Conservation (phyloP, 495 filamentous ascomycete genomes). For the Aspergillus homomorphus region DNA sequence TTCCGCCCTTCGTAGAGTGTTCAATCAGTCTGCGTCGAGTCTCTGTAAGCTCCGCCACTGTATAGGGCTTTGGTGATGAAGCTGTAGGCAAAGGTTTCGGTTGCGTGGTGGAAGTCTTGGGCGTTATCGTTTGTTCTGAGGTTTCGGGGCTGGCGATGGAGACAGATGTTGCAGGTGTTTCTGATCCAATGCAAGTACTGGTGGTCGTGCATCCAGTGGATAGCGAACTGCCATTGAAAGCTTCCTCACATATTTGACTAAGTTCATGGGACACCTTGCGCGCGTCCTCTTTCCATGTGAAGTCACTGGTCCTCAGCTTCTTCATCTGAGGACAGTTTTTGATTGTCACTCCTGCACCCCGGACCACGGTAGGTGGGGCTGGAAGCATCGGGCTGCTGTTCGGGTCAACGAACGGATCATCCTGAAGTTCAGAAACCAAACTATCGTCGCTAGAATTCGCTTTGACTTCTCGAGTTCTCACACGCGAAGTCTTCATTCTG, state of each 20-base stretch:
- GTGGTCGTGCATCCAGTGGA: conserved; percentile 42
- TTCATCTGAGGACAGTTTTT: conserved; percentile 30
- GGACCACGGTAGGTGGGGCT: conserved; percentile 40
- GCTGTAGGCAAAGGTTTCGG: neutral
- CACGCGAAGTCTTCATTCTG: conserved; percentile 21
- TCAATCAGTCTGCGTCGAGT: conserved; percentile 55
- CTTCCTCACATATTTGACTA: conserved; percentile 70
- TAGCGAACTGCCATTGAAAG: conserved; percentile 72
- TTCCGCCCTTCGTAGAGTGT: conserved; percentile 38
- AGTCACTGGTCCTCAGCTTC: conserved; percentile 42
- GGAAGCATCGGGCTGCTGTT: conserved; percentile 39
- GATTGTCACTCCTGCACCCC: conserved; percentile 25
- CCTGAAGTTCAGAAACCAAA: conserved; percentile 24
- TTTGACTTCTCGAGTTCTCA: conserved; percentile 17
- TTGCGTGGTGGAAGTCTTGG: conserved; percentile 1
- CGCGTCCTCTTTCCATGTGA: conserved; percentile 59
- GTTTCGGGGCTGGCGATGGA: conserved; percentile 35
- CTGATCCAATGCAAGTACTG: conserved; percentile 42
- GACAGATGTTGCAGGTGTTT: conserved; percentile 52
- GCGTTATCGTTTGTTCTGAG: conserved; percentile 20
- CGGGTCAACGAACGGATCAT: conserved; percentile 17
- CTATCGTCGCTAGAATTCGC: conserved; percentile 31
- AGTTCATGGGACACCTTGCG: conserved; percentile 65
- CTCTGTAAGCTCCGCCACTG: conserved; percentile 52
- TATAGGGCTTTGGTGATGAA: conserved; percentile 37